Conservation (phyloP, 2,329 filamentous ascomycete genomes). For the Neoscytalidium dimidiatum region DNA sequence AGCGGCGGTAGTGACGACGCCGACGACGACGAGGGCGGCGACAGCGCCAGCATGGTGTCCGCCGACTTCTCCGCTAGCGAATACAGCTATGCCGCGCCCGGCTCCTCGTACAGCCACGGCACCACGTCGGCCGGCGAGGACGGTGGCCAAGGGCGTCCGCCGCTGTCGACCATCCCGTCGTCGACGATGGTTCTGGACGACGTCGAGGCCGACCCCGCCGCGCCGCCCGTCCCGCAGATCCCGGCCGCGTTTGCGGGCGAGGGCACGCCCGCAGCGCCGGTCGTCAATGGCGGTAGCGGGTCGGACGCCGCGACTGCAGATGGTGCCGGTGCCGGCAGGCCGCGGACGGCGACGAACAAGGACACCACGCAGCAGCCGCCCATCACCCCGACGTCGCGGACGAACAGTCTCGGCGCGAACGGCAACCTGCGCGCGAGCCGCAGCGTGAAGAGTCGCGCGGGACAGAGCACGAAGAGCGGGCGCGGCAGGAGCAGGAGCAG, state of each 20-base stretch:
- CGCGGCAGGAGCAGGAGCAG: conserved; percentile 24
- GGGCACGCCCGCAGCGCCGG: background rate
- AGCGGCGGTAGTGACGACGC: too few relatives aligned
- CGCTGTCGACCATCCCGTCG: conserved; percentile 8
- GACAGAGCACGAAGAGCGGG: conserved; percentile 31
- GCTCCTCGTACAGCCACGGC: conserved; percentile 5
- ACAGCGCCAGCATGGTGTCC: conserved; percentile 67
- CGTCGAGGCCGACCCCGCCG: background rate
- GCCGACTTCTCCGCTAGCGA: conserved; percentile 70
- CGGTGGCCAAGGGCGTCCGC: background rate
- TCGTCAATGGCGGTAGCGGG: too few relatives aligned
- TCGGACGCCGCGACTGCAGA: too few relatives aligned
- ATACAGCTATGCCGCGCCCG: conserved; percentile 51
- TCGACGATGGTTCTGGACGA: background rate
- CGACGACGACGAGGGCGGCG: conserved; percentile 52
- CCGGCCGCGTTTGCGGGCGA: conserved; percentile 4
- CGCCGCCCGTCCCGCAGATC: conserved; percentile 8
- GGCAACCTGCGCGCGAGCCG: background rate
- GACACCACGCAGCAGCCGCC: background rate
- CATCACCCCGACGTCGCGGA: background rate
- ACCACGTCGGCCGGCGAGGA: background rate
- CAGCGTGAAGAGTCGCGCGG: conserved; percentile 12
- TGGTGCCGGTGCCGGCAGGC: too few relatives aligned
- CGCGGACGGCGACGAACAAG: background rate
- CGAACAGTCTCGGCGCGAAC: background rate